Evolutionary conservation across 768 basidiomycete species (phyloP).

Genomic region (Asterophora lycoperdoides): DNA sequence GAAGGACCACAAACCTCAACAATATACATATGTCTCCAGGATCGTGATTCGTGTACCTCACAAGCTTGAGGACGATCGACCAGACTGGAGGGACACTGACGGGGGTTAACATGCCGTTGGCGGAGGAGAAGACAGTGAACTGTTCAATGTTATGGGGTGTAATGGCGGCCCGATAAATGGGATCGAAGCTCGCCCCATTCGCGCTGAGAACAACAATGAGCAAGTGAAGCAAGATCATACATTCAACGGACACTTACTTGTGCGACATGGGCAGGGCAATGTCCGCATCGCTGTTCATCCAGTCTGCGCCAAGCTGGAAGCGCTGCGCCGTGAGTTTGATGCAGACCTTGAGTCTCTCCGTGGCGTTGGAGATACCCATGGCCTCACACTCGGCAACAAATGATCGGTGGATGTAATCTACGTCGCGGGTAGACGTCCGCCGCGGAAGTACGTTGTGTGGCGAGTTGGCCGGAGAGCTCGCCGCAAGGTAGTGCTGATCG

Average conservation of each 20-base stretch:
- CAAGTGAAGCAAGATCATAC: not conserved
- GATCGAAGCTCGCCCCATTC: constrained; percentile 43
- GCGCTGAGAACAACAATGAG: constrained; percentile 16
- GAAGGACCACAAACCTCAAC: constrained; percentile 42
- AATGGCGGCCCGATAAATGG: constrained; percentile 53
- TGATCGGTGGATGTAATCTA: constrained; percentile 63
- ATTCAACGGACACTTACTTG: constrained; percentile 41
- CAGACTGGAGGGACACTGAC: constrained; percentile 68
- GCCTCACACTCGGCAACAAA: constrained; percentile 52
- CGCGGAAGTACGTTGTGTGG: constrained; percentile 31
- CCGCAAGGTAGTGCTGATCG: constrained; percentile 21
- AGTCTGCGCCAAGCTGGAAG: constrained; percentile 55
- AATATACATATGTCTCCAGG: constrained; percentile 64
- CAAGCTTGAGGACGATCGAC: constrained; percentile 70
- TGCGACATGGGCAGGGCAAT: constrained; percentile 62
- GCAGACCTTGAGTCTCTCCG: constrained; percentile 50
- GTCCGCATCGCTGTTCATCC: constrained; percentile 78
- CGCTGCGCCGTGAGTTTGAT: constrained; percentile 49
- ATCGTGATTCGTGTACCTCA: constrained; percentile 60
- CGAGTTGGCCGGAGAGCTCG: constrained; percentile 9
- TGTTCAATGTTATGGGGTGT: constrained; percentile 45
- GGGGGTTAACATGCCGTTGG: constrained; percentile 45
- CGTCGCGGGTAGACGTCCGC: constrained; percentile 56
- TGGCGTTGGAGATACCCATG: constrained; percentile 48
- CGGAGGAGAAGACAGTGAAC: constrained; percentile 55